Base-by-base conservation (phyloP, 352 stramenopile genomes). In the Phytophthora agathidicida region DNA sequence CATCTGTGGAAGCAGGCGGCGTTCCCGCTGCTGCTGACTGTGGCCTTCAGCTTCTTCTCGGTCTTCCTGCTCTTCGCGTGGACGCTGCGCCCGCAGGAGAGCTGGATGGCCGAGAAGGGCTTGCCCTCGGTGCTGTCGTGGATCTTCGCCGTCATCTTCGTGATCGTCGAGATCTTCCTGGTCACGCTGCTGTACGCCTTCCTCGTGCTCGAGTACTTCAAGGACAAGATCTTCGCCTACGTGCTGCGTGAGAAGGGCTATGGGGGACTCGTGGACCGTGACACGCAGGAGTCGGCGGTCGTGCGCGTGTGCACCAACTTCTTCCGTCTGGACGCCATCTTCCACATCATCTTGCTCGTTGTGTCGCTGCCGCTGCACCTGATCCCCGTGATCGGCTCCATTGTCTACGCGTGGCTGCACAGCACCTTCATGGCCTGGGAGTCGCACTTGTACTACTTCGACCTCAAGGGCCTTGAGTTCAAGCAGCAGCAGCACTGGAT, bases 351-450 rank as follows among this genome's bases (percentile, higher is more conserved):
- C 31, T 24, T 88, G 30, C 61, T 88, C 44, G 60, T 88, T 27
- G 42, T 82, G 7, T 77, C 75, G 35, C 55, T 88, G 38, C 78
- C 78, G 56, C 71, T 88, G 26, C 74, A 86, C 65, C 59, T 86
- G 31, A 83, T 86, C 51, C 75, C 75, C 14, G 37, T 88, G 11
- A 44, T 88, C 44, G 77, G 77, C 39, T 79, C 56, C 33, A 49
- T 83, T 17, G 45, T 81, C n/a, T 88, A 81, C 52, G 68, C 77
- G 57, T 85, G 66, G 68, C 49, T 88, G 59, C 80, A 88, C 61
- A 73, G 75, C 49, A 67, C 61, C 7, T 54, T 86, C 39, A 66
- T 83, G 49, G 75, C 62, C 19, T 88, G 78, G 78, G 75, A 86
- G 58, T 74, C 73, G 43, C 74, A 86, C 36, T 41, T 85, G 23